A percentile compares a stretch with the other conserved stretches of the same genome.
phyloP scores from a whole-genome alignment of 2,329 filamentous ascomycete species.

The Xylariaceae sp. region DNA sequence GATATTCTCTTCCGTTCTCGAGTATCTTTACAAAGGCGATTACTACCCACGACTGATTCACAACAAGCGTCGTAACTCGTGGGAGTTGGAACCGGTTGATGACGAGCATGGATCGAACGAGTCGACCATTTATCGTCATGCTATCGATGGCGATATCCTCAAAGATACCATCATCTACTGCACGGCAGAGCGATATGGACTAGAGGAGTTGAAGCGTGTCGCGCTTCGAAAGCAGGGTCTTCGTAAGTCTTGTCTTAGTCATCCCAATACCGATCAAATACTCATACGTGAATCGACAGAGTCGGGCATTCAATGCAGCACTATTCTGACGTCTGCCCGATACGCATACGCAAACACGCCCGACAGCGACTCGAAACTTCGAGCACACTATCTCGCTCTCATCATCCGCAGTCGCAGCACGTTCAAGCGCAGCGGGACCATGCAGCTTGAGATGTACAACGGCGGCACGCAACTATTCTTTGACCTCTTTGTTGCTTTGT shows the following conservation, averaged over 20 bases:
- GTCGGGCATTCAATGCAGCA: conserved; percentile 78
- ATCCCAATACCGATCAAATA: background rate
- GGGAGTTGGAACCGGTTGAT: conserved; percentile 69
- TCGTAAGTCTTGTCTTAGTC: conserved; percentile 46
- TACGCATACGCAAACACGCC: conserved; percentile 88
- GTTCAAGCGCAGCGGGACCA: conserved; percentile 90
- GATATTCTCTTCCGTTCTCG: conserved; percentile 84
- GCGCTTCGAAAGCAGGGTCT: conserved; percentile 86
- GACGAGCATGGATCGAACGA: conserved; percentile 50
- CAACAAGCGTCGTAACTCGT: conserved; percentile 76
- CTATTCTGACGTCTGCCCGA: conserved; percentile 81
- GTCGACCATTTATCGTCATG: conserved; percentile 67
- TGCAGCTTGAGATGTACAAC: conserved; percentile 91
- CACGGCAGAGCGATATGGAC: conserved; percentile 77
- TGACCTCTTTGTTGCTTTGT: conserved; percentile 88
- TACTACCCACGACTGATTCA: conserved; percentile 82
- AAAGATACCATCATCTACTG: conserved; percentile 93
- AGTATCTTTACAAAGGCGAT: conserved; percentile 92
- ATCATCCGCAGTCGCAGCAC: conserved; percentile 85
- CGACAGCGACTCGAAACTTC: conserved; percentile 83
- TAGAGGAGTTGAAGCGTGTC: conserved; percentile 81
- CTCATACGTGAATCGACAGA: conserved; percentile 39
- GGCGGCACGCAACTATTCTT: conserved; percentile 85
- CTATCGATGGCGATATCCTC: conserved; percentile 65
- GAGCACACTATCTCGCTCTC: conserved; percentile 86